Evolutionary conservation across 305 asterid genomes (phyloP).

Genomic region (Fraxinus paxiana): DNA sequence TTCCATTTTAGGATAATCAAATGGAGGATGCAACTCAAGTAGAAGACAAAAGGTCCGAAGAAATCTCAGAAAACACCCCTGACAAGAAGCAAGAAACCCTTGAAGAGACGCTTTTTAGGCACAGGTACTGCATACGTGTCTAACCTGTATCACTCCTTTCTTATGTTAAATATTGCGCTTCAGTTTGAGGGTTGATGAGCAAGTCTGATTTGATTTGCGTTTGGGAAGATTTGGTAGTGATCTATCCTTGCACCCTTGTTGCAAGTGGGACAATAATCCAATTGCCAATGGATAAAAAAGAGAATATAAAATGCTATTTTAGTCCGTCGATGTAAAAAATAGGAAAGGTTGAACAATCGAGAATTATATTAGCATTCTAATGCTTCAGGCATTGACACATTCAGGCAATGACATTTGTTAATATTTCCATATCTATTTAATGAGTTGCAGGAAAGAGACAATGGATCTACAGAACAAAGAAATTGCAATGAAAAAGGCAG

Average conservation of each 20-base stretch:
- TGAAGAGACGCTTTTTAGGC: slow-evolving; percentile 78
- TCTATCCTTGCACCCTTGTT: not conserved
- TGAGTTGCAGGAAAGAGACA: slow-evolving; percentile 64
- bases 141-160: not conserved
- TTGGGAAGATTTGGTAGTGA: not conserved
- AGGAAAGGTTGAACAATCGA: not conserved
- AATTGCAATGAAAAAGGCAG: slow-evolving; percentile 68
- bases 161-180: not conserved
- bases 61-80: slow-evolving; percentile 32
- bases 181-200: not conserved
- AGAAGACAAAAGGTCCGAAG: slow-evolving; percentile 37
- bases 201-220: not conserved
- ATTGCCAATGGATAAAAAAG: not conserved
- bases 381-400: not conserved
- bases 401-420: not conserved
- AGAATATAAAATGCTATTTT: not conserved
- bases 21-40: slow-evolving; percentile 47
- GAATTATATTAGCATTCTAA: not conserved
- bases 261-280: not conserved
- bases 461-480: slow-evolving; percentile 65
- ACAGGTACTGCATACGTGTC: slow-evolving; percentile 38
- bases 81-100: slow-evolving; percentile 44
- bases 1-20: slow-evolving; percentile 25
- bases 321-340: not conserved
- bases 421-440: not conserved